A percentile compares a stretch with the other conserved stretches of the same genome.
These are phyloP conservation scores for Pyrus pyrifolia DNA, from an alignment of 306 rosid genomes.

Conservation along the genomic window DNA sequence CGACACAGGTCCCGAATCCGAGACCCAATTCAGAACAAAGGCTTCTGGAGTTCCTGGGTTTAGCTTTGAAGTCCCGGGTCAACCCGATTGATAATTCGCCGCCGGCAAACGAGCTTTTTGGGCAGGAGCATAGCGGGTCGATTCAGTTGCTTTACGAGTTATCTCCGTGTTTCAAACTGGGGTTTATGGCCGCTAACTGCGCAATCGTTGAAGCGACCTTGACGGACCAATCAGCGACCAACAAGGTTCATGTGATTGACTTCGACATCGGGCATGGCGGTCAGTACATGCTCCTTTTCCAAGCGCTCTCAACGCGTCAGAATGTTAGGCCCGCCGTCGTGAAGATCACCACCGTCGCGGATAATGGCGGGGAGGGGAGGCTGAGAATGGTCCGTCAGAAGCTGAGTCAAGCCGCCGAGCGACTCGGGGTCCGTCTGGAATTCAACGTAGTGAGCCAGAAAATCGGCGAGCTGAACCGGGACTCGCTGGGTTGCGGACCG, in stretches of 20 bases:
- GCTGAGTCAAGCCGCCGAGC: conserved; percentile 33
- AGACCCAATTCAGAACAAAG: conserved; percentile 42
- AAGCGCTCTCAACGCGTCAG: conserved; percentile 34
- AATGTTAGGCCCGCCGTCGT: conserved; percentile 14
- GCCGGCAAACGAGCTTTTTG: conserved; percentile 36
- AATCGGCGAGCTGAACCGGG: conserved; percentile 66
- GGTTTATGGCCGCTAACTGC: conserved; percentile 66
- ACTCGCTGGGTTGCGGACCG: conserved; percentile 47
- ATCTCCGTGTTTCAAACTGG: conserved; percentile 48
- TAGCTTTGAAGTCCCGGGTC: conserved; percentile 55
- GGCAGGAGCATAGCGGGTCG: conserved; percentile 53
- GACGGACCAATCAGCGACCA: conserved; percentile 26
- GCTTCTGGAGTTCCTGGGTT: conserved; percentile 37
- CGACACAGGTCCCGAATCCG: conserved; percentile 11
- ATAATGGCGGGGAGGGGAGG: conserved; percentile 35
- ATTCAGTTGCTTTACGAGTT: conserved; percentile 53
- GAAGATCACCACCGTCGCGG: conserved; percentile 47
- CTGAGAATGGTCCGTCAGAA: conserved; percentile 22
- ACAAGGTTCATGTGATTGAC: conserved; percentile 63
- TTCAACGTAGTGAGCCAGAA: conserved; percentile 27
- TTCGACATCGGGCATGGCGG: conserved; percentile 72
- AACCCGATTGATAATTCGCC: conserved; percentile 45
- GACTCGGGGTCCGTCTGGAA: conserved; percentile 28
- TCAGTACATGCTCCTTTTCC: conserved; percentile 49
- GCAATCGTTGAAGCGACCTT: conserved; percentile 74